Base-by-base conservation (phyloP, 768 basidiomycete genomes). In the Xanthoconium purpureum region DNA sequence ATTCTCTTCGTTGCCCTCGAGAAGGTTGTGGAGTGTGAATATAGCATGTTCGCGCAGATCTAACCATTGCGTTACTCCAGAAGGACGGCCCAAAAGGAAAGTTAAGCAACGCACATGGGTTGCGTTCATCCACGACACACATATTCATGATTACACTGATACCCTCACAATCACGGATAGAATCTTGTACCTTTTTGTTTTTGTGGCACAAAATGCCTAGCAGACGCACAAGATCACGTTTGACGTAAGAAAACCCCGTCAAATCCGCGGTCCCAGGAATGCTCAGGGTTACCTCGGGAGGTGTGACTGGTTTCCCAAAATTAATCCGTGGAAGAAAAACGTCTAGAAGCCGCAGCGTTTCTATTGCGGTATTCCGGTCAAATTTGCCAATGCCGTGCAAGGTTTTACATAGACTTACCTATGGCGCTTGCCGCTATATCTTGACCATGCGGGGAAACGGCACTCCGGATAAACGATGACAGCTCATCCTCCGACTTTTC, bases 1-100 rank as follows among this genome's bases (percentile, higher is more conserved):
- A 63, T 92, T 97, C 57, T 87, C 88, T 30, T 71, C 59, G 69
- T 97, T 97, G 37, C 79, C 77, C 60, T 87, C 78, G 54, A 98
- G 78, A 12, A 96, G 71, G 70, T 90, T 91, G 43, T 84, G 83
- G 18, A 97, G 76, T 18, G 92, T 81, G 60, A 97, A 86, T 40
- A 98, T 82, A 3, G 94, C 93, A 67, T 97, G 91, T 73, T 98
- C 95, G 18, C 93, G 87, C 46, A 98, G 75, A 73, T 92, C 95
- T 64, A 20, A 43, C 14, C 20, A 52, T 49, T 11, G 15, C 4
- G 37, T 66, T 35, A 68, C 40, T 55, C 40, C 37, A 10, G 2
- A 35, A 28, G 55, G 30, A n/a, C 11, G 35, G 54, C 20, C 9
- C 15, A 17, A 20, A 57, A 3, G 6, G n/a, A 8, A 50, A 33